Evolutionary conservation across 805 yeast genomes (phyloP), one percentile per base, ranked within the genome.

Genomic region (Saturnispora sanitii): DNA sequence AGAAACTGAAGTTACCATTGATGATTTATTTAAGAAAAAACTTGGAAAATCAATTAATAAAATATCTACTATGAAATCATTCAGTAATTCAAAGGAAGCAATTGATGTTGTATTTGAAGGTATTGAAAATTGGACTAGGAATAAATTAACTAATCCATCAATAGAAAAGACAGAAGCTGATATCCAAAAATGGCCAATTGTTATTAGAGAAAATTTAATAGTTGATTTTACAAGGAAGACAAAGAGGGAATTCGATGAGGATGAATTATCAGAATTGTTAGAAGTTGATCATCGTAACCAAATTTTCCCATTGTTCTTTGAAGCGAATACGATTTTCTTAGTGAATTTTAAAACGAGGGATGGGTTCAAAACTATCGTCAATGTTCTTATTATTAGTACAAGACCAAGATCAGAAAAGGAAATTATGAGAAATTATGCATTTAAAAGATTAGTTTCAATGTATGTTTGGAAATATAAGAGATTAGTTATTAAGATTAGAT

Each of bases 221-320:
- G 55, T 59, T 2, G 53, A 50, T 18, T 58, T 50, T 40, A 48
- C 51, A 9, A 41, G 50, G 19, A 49, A 49, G 35, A 52, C 50
- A 38, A 57, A 50, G 33, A 43, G 55, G 35, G 55, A 47, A 27
- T 60, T 60, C 44, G 61, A 60, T 41, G 61, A 56, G 34, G 54
- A 48, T 4, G 58, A 55, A 46, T 49, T 52, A 11, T 31, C 36
- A 11, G 57, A 56, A 35, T 47, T 57, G 6, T 34, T 60, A 18
- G 42, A 45, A 31, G 44, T 51, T 16, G 54, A 55, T 35, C 57
- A 53, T 33, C 38, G 29, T 12, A 59, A 55, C 41, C 61, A 60
- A 40, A 49, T 61, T 1, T 51, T 60, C 19, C 65, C 65, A 6
- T 21, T 61, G 13, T 40, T 57, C 6, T 44, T 57, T 32, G 61